These are phyloP conservation scores for Monilinia laxa DNA, from an alignment of 2,329 filamentous ascomycete species.

Conservation along the genomic window DNA sequence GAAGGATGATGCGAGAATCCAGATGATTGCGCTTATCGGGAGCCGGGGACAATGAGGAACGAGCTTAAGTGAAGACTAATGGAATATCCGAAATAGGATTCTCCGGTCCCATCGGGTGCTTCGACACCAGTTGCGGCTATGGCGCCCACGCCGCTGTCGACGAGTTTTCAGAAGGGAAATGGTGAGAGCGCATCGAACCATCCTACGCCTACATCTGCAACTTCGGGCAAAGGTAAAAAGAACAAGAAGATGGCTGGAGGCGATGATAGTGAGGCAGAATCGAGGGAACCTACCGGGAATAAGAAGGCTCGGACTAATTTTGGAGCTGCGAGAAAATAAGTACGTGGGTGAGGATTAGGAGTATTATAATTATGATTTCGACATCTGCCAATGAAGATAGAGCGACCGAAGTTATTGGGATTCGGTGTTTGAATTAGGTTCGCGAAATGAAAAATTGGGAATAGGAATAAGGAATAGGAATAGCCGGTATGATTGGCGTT, in stretches of 20 bases:
- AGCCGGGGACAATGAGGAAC: neutral
- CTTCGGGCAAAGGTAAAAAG: conserved; percentile 48
- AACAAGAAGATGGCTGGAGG: conserved; percentile 51
- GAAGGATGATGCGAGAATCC: neutral
- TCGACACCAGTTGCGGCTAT: conserved; percentile 43
- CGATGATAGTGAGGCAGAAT: conserved; percentile 61
- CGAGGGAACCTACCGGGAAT: conserved; percentile 40
- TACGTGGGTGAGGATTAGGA: neutral
- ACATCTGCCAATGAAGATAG: neutral
- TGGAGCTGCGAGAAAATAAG: conserved; percentile 37
- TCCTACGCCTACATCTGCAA: conserved; percentile 56
- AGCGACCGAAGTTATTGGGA: conserved; percentile 1
- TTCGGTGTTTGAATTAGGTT: conserved; percentile 11
- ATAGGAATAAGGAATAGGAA: neutral
- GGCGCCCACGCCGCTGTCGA: conserved; percentile 56
- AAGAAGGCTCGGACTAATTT: conserved; percentile 41
- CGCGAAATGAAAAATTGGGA: neutral
- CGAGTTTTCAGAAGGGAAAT: conserved; percentile 49
- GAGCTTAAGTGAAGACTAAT: neutral
- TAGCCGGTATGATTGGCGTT: conserved; percentile 11
- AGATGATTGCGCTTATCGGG: neutral
- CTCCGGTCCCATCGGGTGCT: conserved; percentile 36
- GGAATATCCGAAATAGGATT: conserved; percentile 31
- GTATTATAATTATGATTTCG: conserved; percentile 8
- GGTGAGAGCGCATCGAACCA: conserved; percentile 49